Evolutionary conservation across 1,139 yeast species (phyloP).

Genomic region (Kurtzmaniella quercitrusa): DNA sequence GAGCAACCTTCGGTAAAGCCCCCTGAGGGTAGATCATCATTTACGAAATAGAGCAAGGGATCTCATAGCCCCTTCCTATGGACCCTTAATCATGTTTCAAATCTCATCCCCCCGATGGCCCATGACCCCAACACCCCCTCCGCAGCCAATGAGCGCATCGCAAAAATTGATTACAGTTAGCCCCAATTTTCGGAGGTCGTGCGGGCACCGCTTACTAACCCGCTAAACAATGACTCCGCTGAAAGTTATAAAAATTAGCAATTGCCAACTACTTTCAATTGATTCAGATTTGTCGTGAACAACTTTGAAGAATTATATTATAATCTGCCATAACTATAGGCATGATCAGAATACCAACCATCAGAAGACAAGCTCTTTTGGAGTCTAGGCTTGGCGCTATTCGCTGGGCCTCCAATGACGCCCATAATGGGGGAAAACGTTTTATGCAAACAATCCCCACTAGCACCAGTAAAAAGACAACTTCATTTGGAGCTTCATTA

Average conservation of each 20-base stretch:
- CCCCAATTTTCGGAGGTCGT: neutral
- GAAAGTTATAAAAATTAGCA: neutral
- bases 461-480: slow-evolving; percentile 13
- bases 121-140: too few relatives aligned
- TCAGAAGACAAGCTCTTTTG: neutral
- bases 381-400: neutral
- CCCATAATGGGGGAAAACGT: slow-evolving; percentile 24
- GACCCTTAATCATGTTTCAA: too few relatives aligned
- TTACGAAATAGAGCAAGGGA: too few relatives aligned
- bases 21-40: too few relatives aligned
- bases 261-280: neutral
- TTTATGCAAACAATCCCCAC: slow-evolving; percentile 42
- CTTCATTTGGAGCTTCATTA: slow-evolving; percentile 13
- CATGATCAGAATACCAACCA: slow-evolving; percentile 4
- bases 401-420: slow-evolving; percentile 24
- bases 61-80: too few relatives aligned
- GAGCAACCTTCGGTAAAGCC: too few relatives aligned
- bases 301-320: neutral
- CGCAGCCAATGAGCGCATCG: slow-evolving; percentile 1
- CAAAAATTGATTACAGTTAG: neutral
- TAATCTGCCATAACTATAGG: neutral
- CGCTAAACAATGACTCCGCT: neutral
- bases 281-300: neutral
- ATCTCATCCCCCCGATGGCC: too few relatives aligned
- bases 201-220: slow-evolving; percentile 1